Evolutionary conservation across 805 yeast genomes (phyloP), one percentile per base, ranked within the genome.

Genomic region (Dipodascus geniculatus): DNA sequence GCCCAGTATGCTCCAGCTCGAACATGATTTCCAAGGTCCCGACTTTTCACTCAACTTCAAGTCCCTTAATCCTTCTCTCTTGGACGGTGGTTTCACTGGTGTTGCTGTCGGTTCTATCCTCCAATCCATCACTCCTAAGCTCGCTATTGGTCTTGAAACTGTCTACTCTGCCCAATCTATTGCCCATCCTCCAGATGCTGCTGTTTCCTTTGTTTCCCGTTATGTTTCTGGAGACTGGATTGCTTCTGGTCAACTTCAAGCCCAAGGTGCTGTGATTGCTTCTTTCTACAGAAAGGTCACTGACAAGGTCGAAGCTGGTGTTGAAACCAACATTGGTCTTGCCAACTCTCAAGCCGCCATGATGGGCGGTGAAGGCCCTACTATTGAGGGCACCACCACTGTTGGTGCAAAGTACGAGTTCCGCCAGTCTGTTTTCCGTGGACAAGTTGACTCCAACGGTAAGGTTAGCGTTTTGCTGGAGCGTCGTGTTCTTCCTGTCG

Each of bases 361-460:
- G 77, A 85, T 91, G 66, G 81, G 86, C 59, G 90, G 91, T 56
- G 80, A 82, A 63, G 88, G 87, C 68, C 87, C 95, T 33, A 82
- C 84, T 48, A 76, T 90, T 56, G 96, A 91, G 67, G 98, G 96
- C 66, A 78, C 80, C 64, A 90, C 99, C 63, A 86, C 96, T 56
- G 68, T 91, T 55, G 99, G 97, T 73, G 96, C 96, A 64, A 93
- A 91, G 74, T 91, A 91, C 73, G 98, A 93, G 75, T 93, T 88
- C 79, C 88, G 97, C 75, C 95, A 88, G 73, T 84, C 95, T 55
- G 83, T 88, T 53, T 89, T 89, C 81, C 83, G 99, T 73, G 96
- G 97, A 66, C 95, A 90, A 71, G 67, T 93, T 57, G 96, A 89
- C 73, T 81, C 95, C 51, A 75, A 78, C 56, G 99, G 99, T 72